phyloP scores from a whole-genome alignment of 1,139 yeast genomes.

The Geotrichum candidum region DNA sequence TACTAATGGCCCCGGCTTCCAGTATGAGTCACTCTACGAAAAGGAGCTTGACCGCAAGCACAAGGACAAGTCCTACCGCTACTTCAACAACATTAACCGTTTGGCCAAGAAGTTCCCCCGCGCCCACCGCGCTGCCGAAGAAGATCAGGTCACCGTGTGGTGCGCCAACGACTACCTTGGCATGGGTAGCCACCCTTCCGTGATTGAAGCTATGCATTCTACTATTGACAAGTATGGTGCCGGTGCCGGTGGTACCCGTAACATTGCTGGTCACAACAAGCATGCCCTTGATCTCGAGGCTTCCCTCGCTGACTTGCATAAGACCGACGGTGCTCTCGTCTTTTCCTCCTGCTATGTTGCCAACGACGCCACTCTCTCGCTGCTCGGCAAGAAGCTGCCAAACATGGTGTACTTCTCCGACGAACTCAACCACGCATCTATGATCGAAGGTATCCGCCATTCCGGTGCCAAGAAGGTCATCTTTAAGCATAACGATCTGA shows the following conservation, averaged over 20 bases:
- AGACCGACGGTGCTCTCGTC: slow-evolving; percentile 91
- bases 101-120: slow-evolving; percentile 87
- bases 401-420: slow-evolving; percentile 90
- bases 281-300: slow-evolving; percentile 83
- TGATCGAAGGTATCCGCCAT: slow-evolving; percentile 93
- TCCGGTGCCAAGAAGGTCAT: slow-evolving; percentile 84
- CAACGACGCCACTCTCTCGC: slow-evolving; percentile 90
- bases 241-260: slow-evolving; percentile 98
- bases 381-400: slow-evolving; percentile 85
- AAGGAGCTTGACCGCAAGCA: slow-evolving; percentile 67
- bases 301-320: slow-evolving; percentile 83
- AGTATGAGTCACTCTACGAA: slow-evolving; percentile 59
- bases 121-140: slow-evolving; percentile 73
- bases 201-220: slow-evolving; percentile 67
- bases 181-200: slow-evolving; percentile 76
- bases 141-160: slow-evolving; percentile 93
- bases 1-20: slow-evolving; percentile 48
- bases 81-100: slow-evolving; percentile 93
- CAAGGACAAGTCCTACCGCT: slow-evolving; percentile 86
- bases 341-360: slow-evolving; percentile 96
- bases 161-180: slow-evolving; percentile 96
- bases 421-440: slow-evolving; percentile 91
- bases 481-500: slow-evolving; percentile 84
- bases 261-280: slow-evolving; percentile 93
- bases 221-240: slow-evolving; percentile 89